A percentile compares a stretch with the other conserved stretches of the same genome.
phyloP scores from a whole-genome alignment of 2,329 filamentous ascomycete species.

The Ascosphaera pollenicola region DNA sequence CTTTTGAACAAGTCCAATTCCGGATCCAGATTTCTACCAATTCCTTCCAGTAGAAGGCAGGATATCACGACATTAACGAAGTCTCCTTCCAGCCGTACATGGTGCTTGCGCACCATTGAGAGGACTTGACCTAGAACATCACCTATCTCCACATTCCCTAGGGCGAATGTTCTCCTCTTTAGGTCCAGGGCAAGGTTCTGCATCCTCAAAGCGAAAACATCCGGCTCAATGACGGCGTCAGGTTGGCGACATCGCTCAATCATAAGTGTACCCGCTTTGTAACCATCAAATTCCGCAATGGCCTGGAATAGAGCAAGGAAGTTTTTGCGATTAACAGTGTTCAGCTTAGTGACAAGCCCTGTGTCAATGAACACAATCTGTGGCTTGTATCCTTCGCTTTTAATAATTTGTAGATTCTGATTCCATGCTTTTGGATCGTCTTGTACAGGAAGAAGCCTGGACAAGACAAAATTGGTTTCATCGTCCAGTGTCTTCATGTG shows the following conservation, averaged over 20 bases:
- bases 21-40: slow-evolving; percentile 69
- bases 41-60: slow-evolving; percentile 81
- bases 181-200: slow-evolving; percentile 84
- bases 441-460: slow-evolving; percentile 52
- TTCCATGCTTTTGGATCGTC: slow-evolving; percentile 50
- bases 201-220: slow-evolving; percentile 90
- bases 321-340: slow-evolving; percentile 63
- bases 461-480: slow-evolving; percentile 70
- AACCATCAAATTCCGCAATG: slow-evolving; percentile 90
- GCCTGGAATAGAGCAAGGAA: slow-evolving; percentile 93
- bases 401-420: slow-evolving; percentile 50
- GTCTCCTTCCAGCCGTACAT: slow-evolving; percentile 86
- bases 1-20: slow-evolving; percentile 66
- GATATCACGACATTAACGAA: slow-evolving; percentile 97
- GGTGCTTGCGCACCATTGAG: slow-evolving; percentile 74
- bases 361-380: slow-evolving; percentile 97
- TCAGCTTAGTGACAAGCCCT: slow-evolving; percentile 83
- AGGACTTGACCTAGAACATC: slow-evolving; percentile 84
- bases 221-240: slow-evolving; percentile 65
- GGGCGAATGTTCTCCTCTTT: slow-evolving; percentile 71
- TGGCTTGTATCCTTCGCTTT: slow-evolving; percentile 70
- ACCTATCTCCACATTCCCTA: slow-evolving; percentile 89
- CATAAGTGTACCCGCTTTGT: slow-evolving; percentile 88
- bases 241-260: slow-evolving; percentile 86
- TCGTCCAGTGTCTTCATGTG: slow-evolving; percentile 14